Percentiles rank a stretch among this genome's conserved stretches.
Evolutionary conservation across 2,329 filamentous ascomycete species (phyloP).

Genomic region (Stagonosporopsis chrysanthemi): DNA sequence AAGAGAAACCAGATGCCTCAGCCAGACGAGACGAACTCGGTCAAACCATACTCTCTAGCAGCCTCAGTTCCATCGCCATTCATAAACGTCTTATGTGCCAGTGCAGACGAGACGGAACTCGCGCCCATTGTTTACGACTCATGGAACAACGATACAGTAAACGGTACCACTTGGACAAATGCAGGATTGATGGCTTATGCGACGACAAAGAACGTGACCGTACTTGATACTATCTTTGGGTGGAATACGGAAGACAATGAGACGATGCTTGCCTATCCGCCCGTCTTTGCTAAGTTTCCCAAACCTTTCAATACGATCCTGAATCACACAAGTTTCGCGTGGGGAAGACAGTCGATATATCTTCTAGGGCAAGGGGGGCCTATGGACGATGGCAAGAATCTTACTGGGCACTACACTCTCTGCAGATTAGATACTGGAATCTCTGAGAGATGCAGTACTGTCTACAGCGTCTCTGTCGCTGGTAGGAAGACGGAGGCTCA

Average conservation of each 20-base stretch:
- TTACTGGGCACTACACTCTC: constrained; percentile 62
- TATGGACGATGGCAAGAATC: constrained; percentile 16
- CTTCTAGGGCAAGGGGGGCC: constrained; percentile 58
- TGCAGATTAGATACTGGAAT: constrained; percentile 72
- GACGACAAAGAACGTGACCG: constrained; percentile 52
- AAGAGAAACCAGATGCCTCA: constrained; percentile 72
- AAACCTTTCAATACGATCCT: constrained; percentile 67
- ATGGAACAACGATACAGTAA: constrained; percentile 67
- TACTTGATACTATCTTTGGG: constrained; percentile 60
- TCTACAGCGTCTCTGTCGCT: constrained; percentile 52
- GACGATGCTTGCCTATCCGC: constrained; percentile 20
- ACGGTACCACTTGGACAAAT: constrained; percentile 34
- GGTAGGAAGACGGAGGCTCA: constrained; percentile 67
- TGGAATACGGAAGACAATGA: neutral
- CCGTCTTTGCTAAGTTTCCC: constrained; percentile 60
- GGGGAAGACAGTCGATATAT: constrained; percentile 66
- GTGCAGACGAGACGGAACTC: constrained; percentile 67
- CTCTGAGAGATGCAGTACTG: constrained; percentile 71
- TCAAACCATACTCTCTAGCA: constrained; percentile 71
- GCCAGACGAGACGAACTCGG: constrained; percentile 64
- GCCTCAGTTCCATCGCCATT: constrained; percentile 75
- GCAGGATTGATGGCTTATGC: constrained; percentile 20
- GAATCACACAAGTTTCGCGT: constrained; percentile 44
- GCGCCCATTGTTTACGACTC: constrained; percentile 68
- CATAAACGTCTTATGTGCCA: constrained; percentile 76